Evolutionary conservation across 495 filamentous ascomycete species (phyloP), one percentile per base, ranked within the genome.

Genomic region (Parathielavia appendiculata): DNA sequence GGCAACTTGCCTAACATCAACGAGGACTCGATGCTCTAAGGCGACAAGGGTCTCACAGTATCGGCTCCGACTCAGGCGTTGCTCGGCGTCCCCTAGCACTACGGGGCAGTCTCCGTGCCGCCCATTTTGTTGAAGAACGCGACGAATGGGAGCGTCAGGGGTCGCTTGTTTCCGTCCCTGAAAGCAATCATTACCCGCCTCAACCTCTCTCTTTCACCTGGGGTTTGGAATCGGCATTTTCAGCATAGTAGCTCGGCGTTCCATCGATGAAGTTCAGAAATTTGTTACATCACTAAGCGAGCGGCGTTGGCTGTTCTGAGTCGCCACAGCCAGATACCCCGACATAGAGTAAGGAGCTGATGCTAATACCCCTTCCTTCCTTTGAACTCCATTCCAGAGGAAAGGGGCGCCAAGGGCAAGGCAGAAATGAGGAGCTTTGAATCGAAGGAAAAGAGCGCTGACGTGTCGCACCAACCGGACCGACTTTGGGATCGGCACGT

Each of bases 11-110:
- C 77, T 36, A 76, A 74, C 56, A 78, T 79, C 55, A 77, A 74
- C 59, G 77, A 79, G 57, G 76, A 79, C 40, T 65, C 69, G 49
- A 73, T 72, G 66, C 63, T 74, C 56, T 76, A 71, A 59, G 47
- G 57, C 32, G 4, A 22, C 30, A n/a, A n/a, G 20, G 16, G 1
- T 41, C 8, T 22, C 13, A 34, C 5, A 1, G 9, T 39, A 54
- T 17, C n/a, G 32, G 14, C 20, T 12, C 14, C 11, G 11, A n/a
- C n/a, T n/a, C 17, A 22, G 16, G 14, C 20, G 38, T 34, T 17
- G 44, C 26, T 34, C 44, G 12, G 26, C 26, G 6, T 30, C 26
- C 3, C 26, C 26, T 30, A 30, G 26, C 26, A 6, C 26, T 30
- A 30, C 6, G 26, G 26, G 6, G 26, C 3, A 6, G 26, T 30